Percentiles rank a stretch among this genome's conserved stretches.
Conservation (phyloP, 2,329 filamentous ascomycete genomes). For the Penicillium thymicola region DNA sequence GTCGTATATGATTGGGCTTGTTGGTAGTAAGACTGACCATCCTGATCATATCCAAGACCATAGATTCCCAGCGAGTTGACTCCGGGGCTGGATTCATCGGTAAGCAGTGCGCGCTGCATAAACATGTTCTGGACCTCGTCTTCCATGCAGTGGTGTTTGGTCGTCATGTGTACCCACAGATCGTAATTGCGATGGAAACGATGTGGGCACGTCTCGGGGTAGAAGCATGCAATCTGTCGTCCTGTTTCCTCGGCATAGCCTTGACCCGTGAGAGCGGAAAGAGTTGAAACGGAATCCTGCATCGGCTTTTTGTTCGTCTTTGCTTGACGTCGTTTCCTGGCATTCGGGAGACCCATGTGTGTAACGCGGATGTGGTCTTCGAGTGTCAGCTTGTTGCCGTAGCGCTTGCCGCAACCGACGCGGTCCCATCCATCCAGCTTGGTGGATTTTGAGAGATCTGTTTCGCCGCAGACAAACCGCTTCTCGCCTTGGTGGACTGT, state of each 20-base stretch:
- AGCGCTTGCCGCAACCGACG: conserved; percentile 69
- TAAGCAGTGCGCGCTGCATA: conserved; percentile 39
- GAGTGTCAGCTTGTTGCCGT: conserved; percentile 72
- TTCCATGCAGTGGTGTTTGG: conserved; percentile 40
- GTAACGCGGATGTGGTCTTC: conserved; percentile 82
- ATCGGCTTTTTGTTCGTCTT: conserved; percentile 20
- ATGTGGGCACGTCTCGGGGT: conserved; percentile 47
- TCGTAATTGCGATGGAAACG: conserved; percentile 59
- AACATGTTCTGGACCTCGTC: conserved; percentile 42
- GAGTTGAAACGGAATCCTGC: conserved; percentile 27
- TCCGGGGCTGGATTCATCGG: conserved; percentile 25
- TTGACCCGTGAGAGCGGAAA: conserved; percentile 54
- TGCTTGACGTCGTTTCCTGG: conserved; percentile 38
- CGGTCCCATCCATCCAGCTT: conserved; percentile 64
- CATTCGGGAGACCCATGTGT: conserved; percentile 63
- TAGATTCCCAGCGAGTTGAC: conserved; percentile 36
- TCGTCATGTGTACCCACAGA: conserved; percentile 54
- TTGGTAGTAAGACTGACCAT: conserved; percentile 16
- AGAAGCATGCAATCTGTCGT: conserved; percentile 52
- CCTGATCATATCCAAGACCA: conserved; percentile 34
- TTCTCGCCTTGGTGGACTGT: conserved; percentile 70
- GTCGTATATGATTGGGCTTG: conserved; percentile 8
- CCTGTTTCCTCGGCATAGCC: conserved; percentile 52
- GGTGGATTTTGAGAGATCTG: conserved; percentile 56
- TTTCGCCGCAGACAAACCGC: conserved; percentile 74